Evolutionary conservation across 1,284 basidiomycete species (phyloP), one percentile per base, ranked within the genome.

Genomic region (Tylopilus sp.): DNA sequence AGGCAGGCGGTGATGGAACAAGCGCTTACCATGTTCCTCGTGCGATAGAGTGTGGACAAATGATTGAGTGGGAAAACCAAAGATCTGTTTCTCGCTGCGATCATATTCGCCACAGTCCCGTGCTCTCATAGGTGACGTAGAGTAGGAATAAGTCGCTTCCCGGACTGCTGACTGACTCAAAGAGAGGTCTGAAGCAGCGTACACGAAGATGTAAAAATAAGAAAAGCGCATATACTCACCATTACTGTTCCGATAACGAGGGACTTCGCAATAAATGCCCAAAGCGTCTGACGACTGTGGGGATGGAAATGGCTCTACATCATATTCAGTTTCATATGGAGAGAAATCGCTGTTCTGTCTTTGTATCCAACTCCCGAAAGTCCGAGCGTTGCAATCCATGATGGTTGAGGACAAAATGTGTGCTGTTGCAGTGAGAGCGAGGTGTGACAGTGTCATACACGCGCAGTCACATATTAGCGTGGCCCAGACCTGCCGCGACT

Each of bases 221-320:
- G 25, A 13, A 41, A 57, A 68, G 37, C 78, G 85, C 86, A 88
- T 86, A 87, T 77, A 88, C 76, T 73, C 78, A 87, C 88, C 79
- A 70, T 81, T 81, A 45, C 82, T 79, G 50, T 82, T 81, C 31
- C 68, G 62, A 57, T 75, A 71, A 55, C 29, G 34, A 10, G 60
- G 39, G 35, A 41, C 31, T 42, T 67, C 54, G 53, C 37, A 55
- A 55, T 68, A 60, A 54, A 70, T 9, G 35, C 64, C 53, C 53
- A 56, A 54, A 31, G 37, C 62, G 41, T 68, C 64, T 1, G 62
- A 61, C 17, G 70, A 70, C 13, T 60, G 62, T 45, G 53, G 19
- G 54, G 75, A 69, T 29, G 66, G 62, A 62, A 61, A 63, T 1
- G 41, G 64, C 23, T 55, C 68, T 27, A 19, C 27, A 27, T 48